Evolutionary conservation across 2,329 filamentous ascomycete species (phyloP).

Genomic region (Neonectria hederae): DNA sequence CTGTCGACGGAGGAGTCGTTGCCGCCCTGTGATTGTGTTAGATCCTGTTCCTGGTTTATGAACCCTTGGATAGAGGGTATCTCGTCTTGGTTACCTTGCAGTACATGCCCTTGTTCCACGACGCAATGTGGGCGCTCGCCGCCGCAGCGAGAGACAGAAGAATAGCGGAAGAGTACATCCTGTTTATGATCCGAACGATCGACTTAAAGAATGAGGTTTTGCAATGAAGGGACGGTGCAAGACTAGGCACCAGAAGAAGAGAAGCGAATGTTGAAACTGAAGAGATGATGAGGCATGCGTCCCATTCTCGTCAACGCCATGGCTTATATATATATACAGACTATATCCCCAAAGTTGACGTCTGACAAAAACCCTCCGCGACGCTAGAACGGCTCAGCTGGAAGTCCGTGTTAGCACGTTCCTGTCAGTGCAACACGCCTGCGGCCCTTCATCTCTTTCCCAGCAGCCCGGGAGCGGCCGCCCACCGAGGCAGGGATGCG

Average conservation of each 20-base stretch:
- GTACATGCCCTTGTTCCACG: constrained; percentile 44
- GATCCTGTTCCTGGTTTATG: too few relatives aligned
- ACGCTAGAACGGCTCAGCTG: not conserved
- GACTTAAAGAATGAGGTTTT: constrained; percentile 10
- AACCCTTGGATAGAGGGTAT: not conserved
- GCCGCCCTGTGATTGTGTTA: constrained; percentile 37
- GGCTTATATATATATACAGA: constrained; percentile 11
- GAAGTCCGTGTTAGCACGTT: not conserved
- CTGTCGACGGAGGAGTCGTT: constrained; percentile 47
- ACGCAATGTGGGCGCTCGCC: constrained; percentile 39
- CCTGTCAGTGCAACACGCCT: not conserved
- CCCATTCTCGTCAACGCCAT: not conserved
- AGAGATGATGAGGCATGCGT: not conserved
- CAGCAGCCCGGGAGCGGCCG: constrained; percentile 33
- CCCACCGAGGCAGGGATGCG: constrained; percentile 15
- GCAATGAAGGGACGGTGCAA: constrained; percentile 34
- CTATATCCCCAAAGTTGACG: not conserved
- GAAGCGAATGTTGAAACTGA: constrained; percentile 25
- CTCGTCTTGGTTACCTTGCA: constrained; percentile 33
- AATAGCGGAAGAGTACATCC: constrained; percentile 34
- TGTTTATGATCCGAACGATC: constrained; percentile 5
- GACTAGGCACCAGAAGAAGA: constrained; percentile 34
- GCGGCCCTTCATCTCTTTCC: constrained; percentile 35
- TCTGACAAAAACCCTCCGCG: too few relatives aligned
- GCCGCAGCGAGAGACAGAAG: constrained; percentile 34